A percentile compares a stretch with the other conserved stretches of the same genome.
phyloP scores from a whole-genome alignment of 208 protist species.

The Leishmania aethiopica region DNA sequence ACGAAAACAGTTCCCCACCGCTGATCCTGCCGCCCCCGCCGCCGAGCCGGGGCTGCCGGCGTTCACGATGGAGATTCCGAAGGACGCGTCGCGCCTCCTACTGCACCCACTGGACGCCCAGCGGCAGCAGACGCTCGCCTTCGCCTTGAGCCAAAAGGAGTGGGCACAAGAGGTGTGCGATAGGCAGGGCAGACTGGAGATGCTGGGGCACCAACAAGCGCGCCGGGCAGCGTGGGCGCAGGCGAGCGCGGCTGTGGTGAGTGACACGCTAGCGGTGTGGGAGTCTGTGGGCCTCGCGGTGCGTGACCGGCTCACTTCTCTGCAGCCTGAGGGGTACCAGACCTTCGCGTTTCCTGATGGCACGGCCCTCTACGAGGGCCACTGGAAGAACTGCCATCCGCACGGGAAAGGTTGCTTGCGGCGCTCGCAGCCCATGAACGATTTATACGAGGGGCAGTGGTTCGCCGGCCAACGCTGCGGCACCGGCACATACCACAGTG shows the following conservation, averaged over 20 bases:
- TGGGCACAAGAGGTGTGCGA: constrained; percentile 37
- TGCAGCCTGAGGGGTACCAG: constrained; percentile 80
- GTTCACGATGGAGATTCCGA: constrained; percentile 37
- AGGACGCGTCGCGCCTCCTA: constrained; percentile 47
- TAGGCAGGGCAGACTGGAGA: constrained; percentile 42
- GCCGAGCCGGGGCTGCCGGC: neutral
- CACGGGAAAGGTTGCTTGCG: constrained; percentile 82
- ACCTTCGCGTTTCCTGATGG: constrained; percentile 82
- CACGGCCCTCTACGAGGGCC: constrained; percentile 83
- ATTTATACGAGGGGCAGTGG: constrained; percentile 92
- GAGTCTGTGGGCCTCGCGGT: constrained; percentile 54
- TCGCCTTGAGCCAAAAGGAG: constrained; percentile 39
- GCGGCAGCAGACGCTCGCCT: constrained; percentile 28
- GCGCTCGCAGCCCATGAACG: constrained; percentile 45
- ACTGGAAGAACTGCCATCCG: constrained; percentile 87
- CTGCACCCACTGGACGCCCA: constrained; percentile 58
- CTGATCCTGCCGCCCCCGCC: neutral
- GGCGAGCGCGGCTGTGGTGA: constrained; percentile 41
- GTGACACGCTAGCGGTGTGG: constrained; percentile 47
- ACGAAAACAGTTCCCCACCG: neutral
- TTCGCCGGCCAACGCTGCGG: constrained; percentile 80
- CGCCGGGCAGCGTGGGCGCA: constrained; percentile 52
- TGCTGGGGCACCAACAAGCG: constrained; percentile 54
- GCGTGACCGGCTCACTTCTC: constrained; percentile 55
- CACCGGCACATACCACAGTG: constrained; percentile 59